Evolutionary conservation across 2,329 filamentous ascomycete species (phyloP), one percentile per base, ranked within the genome.

Genomic region (Dactylellina drechsleri): DNA sequence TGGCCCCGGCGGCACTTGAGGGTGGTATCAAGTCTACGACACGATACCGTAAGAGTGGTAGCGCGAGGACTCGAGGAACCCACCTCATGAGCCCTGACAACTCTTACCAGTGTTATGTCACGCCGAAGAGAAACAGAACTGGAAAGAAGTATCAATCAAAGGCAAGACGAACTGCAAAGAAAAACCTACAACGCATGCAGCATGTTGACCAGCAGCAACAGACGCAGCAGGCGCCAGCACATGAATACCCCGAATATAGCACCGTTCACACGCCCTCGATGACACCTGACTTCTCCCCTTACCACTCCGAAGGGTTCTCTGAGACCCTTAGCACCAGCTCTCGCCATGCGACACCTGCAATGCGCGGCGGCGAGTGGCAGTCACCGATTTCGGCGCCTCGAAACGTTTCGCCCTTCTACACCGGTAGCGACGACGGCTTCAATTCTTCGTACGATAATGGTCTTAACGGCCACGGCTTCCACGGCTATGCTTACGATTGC

Each of bases 21-120:
- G 83, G 90, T 23, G 91, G 92, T 26, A 91, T 97, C 58, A 88
- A 93, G 82, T 94, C 92, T 71, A 98, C 94, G 0, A 97, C 94
- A 0, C 85, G 90, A 77, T 93, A 91, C 81, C 87, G 91, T 77
- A 89, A 89, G 47, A 47, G 43, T 23, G 64, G 71, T 15, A 67
- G 40, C 8, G 71, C 71, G n/a, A 47, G 31, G 15, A 62, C 59
- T 5, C 26, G 71, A 59, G 47, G 20, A 47, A 16, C 52, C 20
- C n/a, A 60, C 26, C n/a, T 60, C 16, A 60, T 68, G 64, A 65
- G 8, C 28, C 56, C 71, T 10, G 64, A 75, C 36, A 49, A 40
- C 18, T 75, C 71, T 1, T 75, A 75, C 64, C 28, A 28, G 6
- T 59, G 59, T 47, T 75, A 56, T 31, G 64, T 60, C 16, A 65